Conservation (phyloP, 1,284 basidiomycete species). For the Trichosporon asahii region DNA sequence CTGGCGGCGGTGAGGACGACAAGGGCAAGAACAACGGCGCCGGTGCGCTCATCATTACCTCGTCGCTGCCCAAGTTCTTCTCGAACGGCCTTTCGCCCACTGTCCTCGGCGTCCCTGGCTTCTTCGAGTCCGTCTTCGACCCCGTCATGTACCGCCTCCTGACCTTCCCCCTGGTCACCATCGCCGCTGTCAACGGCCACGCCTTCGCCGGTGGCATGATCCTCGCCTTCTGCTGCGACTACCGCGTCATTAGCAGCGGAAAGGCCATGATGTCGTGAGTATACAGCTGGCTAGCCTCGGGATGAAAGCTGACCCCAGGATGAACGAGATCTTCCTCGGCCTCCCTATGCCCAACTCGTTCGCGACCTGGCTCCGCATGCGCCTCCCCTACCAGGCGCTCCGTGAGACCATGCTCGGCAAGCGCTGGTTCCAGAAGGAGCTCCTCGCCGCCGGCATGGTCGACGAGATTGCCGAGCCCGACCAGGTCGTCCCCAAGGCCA, state of each 20-base stretch:
- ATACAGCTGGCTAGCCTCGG: neutral
- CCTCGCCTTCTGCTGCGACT: constrained; percentile 78
- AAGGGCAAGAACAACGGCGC: constrained; percentile 51
- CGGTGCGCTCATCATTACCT: constrained; percentile 72
- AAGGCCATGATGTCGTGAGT: constrained; percentile 74
- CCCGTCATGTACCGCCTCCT: constrained; percentile 46
- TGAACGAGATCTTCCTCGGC: constrained; percentile 69
- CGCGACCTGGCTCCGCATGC: constrained; percentile 63
- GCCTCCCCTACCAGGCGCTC: constrained; percentile 62
- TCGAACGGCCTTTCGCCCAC: constrained; percentile 76
- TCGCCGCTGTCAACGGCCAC: constrained; percentile 88
- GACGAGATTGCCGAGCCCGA: constrained; percentile 64
- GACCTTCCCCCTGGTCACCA: constrained; percentile 57
- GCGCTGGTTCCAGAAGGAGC: constrained; percentile 73
- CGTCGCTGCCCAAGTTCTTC: constrained; percentile 79
- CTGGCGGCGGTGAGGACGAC: constrained; percentile 44
- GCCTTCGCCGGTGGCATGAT: constrained; percentile 81
- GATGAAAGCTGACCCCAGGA: neutral
- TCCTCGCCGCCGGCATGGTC: constrained; percentile 64
- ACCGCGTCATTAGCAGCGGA: constrained; percentile 80
- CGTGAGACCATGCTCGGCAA: constrained; percentile 77
- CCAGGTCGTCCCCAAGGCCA: constrained; percentile 56
- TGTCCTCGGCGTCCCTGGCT: constrained; percentile 61
- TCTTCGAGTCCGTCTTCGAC: constrained; percentile 60
- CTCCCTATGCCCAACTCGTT: constrained; percentile 73